phyloP scores from a whole-genome alignment of 257 asterid species.

The Nicotiana obtusifolia region DNA sequence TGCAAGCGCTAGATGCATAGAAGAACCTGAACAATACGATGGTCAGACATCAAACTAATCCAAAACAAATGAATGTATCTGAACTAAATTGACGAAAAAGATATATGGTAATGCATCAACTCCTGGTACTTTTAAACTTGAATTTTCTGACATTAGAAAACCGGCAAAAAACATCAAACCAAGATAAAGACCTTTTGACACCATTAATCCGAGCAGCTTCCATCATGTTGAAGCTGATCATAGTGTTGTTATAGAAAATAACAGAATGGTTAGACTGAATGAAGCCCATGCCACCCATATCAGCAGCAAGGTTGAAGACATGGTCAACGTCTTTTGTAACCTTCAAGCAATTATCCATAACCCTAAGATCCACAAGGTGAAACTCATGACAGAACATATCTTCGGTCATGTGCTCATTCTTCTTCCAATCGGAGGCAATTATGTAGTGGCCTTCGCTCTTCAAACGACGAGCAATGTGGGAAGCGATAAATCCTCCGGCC shows the following conservation, averaged over 20 bases:
- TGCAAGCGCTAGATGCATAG: slow-evolving; percentile 94
- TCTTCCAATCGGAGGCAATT: slow-evolving; percentile 94
- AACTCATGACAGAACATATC: slow-evolving; percentile 93
- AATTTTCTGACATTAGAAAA: slow-evolving; percentile 7
- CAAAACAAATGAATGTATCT: background rate
- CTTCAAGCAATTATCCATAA: slow-evolving; percentile 85
- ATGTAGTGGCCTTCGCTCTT: slow-evolving; percentile 86
- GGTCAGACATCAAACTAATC: background rate
- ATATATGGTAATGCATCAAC: background rate
- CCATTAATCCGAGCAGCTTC: slow-evolving; percentile 82
- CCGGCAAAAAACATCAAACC: background rate
- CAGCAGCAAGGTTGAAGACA: slow-evolving; percentile 91
- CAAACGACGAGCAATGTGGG: slow-evolving; percentile 86
- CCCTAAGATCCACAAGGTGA: slow-evolving; percentile 90
- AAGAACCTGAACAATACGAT: slow-evolving; percentile 50
- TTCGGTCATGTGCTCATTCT: slow-evolving; percentile 88
- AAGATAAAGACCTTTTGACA: slow-evolving; percentile 52
- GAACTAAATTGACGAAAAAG: background rate
- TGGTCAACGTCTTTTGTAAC: slow-evolving; percentile 70
- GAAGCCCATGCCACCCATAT: slow-evolving; percentile 98
- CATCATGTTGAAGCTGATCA: slow-evolving; percentile 93
- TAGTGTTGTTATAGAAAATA: slow-evolving; percentile 84
- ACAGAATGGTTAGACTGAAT: slow-evolving; percentile 94
- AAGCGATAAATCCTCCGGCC: slow-evolving; percentile 89
- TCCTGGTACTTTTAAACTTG: background rate